Evolutionary conservation across 139 green algal species (phyloP).

Genomic region (Coelastrella sp.): DNA sequence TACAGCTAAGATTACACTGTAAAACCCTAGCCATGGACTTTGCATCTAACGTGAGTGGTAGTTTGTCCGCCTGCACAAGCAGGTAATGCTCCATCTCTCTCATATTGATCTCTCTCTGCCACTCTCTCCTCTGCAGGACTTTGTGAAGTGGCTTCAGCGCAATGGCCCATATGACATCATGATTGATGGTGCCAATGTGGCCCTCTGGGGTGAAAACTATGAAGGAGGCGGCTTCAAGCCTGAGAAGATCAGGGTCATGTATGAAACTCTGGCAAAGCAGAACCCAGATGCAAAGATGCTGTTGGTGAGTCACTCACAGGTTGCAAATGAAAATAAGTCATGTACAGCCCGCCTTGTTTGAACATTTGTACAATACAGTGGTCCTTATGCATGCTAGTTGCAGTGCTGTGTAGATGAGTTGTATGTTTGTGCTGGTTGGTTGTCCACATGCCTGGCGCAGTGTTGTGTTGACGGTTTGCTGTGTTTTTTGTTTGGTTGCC

Average conservation of each 20-base stretch:
- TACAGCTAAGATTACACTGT: no score
- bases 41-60: background rate
- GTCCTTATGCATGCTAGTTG: background rate
- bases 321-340: background rate
- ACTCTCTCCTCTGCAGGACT: constrained; percentile 31
- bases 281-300: constrained; percentile 65
- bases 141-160: constrained; percentile 67
- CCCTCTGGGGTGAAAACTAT: constrained; percentile 86
- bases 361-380: background rate
- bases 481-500: background rate
- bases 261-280: background rate
- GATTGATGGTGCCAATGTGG: constrained; percentile 91
- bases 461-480: background rate
- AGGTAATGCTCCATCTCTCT: background rate
- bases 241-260: constrained; percentile 67
- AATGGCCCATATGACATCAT: constrained; percentile 81
- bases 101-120: background rate
- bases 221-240: constrained; percentile 80
- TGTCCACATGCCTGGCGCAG: no score
- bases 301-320: constrained; percentile 58
- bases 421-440: no score
- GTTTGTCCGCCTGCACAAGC: background rate
- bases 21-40: no score
- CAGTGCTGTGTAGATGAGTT: background rate
- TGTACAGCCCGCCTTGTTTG: background rate